phyloP scores from a whole-genome alignment of 371 early-diverging fungal genomes.

The Amoeboaphelidium protococcarum region DNA sequence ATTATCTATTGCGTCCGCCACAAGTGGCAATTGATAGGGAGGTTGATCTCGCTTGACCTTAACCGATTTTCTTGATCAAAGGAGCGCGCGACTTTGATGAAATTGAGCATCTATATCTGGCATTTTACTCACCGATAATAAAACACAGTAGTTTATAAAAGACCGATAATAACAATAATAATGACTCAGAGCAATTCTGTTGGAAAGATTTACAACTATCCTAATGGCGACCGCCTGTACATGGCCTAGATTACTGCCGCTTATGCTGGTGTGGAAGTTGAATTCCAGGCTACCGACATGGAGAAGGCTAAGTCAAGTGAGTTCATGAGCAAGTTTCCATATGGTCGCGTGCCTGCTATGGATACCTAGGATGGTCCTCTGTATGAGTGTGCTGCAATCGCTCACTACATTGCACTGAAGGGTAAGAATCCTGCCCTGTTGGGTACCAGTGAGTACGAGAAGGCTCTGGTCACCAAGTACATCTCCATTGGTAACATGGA shows the following conservation, averaged over 20 bases:
- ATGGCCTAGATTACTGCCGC: conserved; percentile 46
- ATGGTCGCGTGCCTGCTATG: conserved; percentile 35
- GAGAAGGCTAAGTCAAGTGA: conserved; percentile 22
- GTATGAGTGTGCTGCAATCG: conserved; percentile 60
- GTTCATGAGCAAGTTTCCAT: conserved; percentile 56
- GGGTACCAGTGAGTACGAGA: background rate
- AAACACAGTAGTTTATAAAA: too few relatives aligned
- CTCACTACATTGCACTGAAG: conserved; percentile 24
- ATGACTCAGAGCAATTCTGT: background rate
- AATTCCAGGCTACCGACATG: conserved; percentile 11
- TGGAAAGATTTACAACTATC: conserved; percentile 22
- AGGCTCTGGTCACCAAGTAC: background rate
- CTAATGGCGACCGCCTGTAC: conserved; percentile 22
- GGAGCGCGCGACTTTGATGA: too few relatives aligned
- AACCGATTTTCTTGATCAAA: too few relatives aligned
- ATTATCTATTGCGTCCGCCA: too few relatives aligned
- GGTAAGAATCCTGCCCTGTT: background rate
- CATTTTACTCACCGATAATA: too few relatives aligned
- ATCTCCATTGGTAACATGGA: background rate
- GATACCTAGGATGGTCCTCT: conserved; percentile 39
- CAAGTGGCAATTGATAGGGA: too few relatives aligned
- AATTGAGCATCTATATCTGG: too few relatives aligned
- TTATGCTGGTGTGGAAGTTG: conserved; percentile 41
- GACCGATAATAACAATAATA: too few relatives aligned
- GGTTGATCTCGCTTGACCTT: too few relatives aligned